Conservation (phyloP, 108 stramenopile genomes). For the Cyclotella baltica region DNA sequence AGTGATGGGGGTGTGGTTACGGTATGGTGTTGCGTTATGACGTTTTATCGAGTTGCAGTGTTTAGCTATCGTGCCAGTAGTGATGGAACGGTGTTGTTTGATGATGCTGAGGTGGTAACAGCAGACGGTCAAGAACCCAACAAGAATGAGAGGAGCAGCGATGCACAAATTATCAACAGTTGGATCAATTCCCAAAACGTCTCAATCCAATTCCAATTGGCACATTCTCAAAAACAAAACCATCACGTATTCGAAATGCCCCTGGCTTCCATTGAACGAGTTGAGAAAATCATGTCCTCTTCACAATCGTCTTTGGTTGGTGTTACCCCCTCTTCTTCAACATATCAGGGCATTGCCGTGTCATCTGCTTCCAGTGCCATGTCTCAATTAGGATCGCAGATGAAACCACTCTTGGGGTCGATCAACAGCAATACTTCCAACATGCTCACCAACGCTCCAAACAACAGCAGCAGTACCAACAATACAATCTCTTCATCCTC, state of each 20-base stretch:
- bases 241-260: constrained; percentile 78
- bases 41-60: constrained; percentile 80
- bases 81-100: constrained; percentile 42
- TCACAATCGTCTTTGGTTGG: constrained; percentile 34
- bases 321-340: constrained; percentile 20
- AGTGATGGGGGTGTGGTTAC: constrained; percentile 14
- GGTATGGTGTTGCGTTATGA: constrained; percentile 89
- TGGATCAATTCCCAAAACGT: constrained; percentile 51
- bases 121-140: not conserved
- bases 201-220: constrained; percentile 53
- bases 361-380: constrained; percentile 51
- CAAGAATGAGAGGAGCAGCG: not conserved
- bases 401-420: constrained; percentile 44
- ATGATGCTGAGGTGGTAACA: constrained; percentile 7
- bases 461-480: constrained; percentile 2
- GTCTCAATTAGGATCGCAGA: constrained; percentile 48
- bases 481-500: constrained; percentile 18
- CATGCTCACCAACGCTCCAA: constrained; percentile 13
- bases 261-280: constrained; percentile 82
- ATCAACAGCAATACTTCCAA: constrained; percentile 23
- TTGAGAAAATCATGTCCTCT: constrained; percentile 66
- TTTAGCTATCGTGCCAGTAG: constrained; percentile 56
- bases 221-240: constrained; percentile 29
- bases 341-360: too few relatives aligned
- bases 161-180: constrained; percentile 22